phyloP scores from a whole-genome alignment of 208 protist genomes.

The Crithidia expoeki region DNA sequence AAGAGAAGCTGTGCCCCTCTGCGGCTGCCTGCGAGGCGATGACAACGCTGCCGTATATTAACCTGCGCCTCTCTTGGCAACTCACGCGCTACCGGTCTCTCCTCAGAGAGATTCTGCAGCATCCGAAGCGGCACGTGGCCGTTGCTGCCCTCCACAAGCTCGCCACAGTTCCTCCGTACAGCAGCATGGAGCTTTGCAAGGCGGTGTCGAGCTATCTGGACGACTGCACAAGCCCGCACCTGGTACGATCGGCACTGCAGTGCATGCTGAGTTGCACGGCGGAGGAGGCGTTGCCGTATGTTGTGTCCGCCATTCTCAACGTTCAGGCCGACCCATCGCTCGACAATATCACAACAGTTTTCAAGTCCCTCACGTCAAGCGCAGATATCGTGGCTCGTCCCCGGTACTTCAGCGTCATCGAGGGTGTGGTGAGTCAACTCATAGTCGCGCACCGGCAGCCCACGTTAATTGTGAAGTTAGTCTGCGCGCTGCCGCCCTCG shows the following conservation, averaged over 20 bases:
- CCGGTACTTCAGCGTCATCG: neutral
- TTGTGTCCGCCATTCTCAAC: conserved; percentile 14
- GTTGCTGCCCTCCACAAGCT: conserved; percentile 21
- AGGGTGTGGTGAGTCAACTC: neutral
- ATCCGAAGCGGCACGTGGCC: conserved; percentile 12
- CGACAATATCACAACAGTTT: neutral
- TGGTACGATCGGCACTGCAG: conserved; percentile 7
- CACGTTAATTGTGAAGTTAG: conserved; percentile 3
- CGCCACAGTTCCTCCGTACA: conserved; percentile 19
- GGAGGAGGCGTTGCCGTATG: conserved; percentile 2
- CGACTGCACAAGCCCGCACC: neutral
- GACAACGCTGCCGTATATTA: conserved; percentile 13
- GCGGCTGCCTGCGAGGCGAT: conserved; percentile 26
- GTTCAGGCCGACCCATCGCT: conserved; percentile 9
- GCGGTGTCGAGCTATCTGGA: conserved; percentile 8
- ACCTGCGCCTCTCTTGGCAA: conserved; percentile 25
- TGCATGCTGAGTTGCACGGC: conserved; percentile 29
- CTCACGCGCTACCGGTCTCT: conserved; percentile 19
- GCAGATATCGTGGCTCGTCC: neutral
- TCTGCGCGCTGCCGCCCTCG: neutral
- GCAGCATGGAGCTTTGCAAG: conserved; percentile 16
- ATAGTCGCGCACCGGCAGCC: conserved; percentile 18
- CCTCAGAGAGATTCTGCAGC: conserved; percentile 15
- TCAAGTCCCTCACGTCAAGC: neutral
- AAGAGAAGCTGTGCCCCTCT: neutral